Evolutionary conservation across 2,329 filamentous ascomycete genomes (phyloP), one percentile per base, ranked within the genome.

Genomic region (Beauveria medogensis): DNA sequence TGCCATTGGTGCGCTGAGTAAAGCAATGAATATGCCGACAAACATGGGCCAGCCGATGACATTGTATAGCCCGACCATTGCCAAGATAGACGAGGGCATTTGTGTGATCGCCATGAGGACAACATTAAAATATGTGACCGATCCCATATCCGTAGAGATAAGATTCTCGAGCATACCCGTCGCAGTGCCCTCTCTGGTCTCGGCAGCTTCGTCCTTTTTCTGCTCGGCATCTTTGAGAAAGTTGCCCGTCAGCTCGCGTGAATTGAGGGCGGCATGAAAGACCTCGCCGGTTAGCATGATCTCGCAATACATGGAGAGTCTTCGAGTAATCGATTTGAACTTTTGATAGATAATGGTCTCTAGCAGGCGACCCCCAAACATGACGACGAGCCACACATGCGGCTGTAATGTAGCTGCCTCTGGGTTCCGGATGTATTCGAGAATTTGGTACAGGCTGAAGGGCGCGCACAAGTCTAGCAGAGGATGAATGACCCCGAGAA

Each of bases 121-220:
- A 50, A 80, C 72, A 43, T 83, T 71, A 5, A 83, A 69, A 63
- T 85, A 81, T 34, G 74, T 80, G 34, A 85, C 76, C n/a, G 80
- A 79, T 58, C 84, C 81, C 14, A 85, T 74, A 65, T 85, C 82
- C 28, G 80, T 80, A 5, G 81, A 79, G 78, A 85, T 84, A 55
- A 85, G 73, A 60, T 82, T 85, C 10, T 80, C 79, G 44, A 83
- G 68, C 24, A 79, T 74, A 16, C 81, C 80, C 7, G 80, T 75
- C 3, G 81, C 79, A 2, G 79, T 75, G 5, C 71, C 70, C 56
- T 71, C 71, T 24, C 69, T 62, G n/a, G 65, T 62, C 24, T 70
- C 71, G 43, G 69, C 69, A 14, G 69, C 66, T 44, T 67, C 62
- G 37, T 65, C 65, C 40, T 65, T 55, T n/a, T 68, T 66, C 24